phyloP scores from a whole-genome alignment of 106 monocot genomes.

The Dioscorea zingiberensis region DNA sequence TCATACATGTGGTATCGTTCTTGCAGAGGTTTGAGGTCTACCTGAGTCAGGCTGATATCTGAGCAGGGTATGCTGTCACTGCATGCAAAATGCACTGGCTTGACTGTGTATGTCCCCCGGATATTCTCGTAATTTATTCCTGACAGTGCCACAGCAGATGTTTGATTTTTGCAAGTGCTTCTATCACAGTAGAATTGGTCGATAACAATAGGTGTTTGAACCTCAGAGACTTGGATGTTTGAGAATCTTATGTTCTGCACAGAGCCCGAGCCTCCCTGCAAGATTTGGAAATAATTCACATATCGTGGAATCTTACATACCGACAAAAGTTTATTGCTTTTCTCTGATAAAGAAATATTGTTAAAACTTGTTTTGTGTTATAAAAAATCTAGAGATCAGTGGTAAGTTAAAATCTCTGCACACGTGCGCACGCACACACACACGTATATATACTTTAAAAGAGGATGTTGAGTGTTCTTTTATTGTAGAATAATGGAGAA shows the following conservation, averaged over 20 bases:
- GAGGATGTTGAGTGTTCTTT: no score
- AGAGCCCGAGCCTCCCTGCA: constrained; percentile 85
- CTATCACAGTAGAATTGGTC: constrained; percentile 91
- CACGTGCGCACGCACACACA: no score
- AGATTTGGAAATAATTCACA: neutral
- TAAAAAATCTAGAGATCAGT: no score
- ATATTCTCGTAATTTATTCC: constrained; percentile 71
- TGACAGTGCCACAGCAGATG: constrained; percentile 66
- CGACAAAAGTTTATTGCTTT: no score
- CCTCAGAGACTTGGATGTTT: constrained; percentile 76
- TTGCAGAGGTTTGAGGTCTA: constrained; percentile 55
- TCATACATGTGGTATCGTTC: constrained; percentile 64
- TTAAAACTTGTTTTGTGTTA: neutral
- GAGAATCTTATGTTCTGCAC: constrained; percentile 65
- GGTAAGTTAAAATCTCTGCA: no score
- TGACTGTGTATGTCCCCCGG: constrained; percentile 74
- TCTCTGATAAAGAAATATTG: neutral
- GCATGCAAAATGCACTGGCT: constrained; percentile 90
- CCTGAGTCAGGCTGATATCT: constrained; percentile 52
- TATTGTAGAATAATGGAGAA: neutral
- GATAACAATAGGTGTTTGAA: constrained; percentile 80
- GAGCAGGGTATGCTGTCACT: constrained; percentile 74
- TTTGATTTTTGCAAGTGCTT: constrained; percentile 69
- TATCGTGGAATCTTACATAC: no score
- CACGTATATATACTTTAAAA: no score